phyloP scores from a whole-genome alignment of 495 filamentous ascomycete genomes.

The Saxophila tyrrhenica region DNA sequence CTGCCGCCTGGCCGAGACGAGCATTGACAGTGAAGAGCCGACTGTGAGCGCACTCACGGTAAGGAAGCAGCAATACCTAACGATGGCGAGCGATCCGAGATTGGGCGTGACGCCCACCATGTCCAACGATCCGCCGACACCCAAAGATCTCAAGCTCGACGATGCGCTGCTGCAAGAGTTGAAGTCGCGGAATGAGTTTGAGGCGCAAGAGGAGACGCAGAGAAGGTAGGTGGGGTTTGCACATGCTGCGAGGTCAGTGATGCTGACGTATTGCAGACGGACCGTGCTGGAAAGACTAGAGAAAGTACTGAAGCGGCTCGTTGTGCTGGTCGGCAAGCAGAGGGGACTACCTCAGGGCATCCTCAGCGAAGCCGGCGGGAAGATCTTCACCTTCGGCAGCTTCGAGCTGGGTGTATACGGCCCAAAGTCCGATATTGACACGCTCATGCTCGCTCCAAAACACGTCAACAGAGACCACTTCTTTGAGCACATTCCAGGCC shows the following conservation, averaged over 20 bases:
- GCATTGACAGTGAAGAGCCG: not conserved
- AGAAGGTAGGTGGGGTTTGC: slow-evolving; percentile 51
- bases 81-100: not conserved
- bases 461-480: slow-evolving; percentile 82
- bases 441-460: slow-evolving; percentile 78
- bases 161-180: slow-evolving; percentile 71
- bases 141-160: slow-evolving; percentile 61
- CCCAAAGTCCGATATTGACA: slow-evolving; percentile 97
- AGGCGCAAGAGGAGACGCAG: slow-evolving; percentile 63
- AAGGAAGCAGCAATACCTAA: not conserved
- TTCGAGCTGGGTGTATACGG: slow-evolving; percentile 89
- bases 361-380: slow-evolving; percentile 70
- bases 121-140: slow-evolving; percentile 60
- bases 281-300: slow-evolving; percentile 39
- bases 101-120: slow-evolving; percentile 38
- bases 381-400: slow-evolving; percentile 91
- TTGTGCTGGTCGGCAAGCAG: slow-evolving; percentile 62
- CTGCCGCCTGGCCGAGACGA: not conserved
- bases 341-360: slow-evolving; percentile 64
- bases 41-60: not conserved
- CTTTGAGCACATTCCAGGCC: slow-evolving; percentile 70
- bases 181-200: slow-evolving; percentile 81
- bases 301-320: slow-evolving; percentile 69
- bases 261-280: not conserved
- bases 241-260: not conserved